Evolutionary conservation across 306 rosid genomes (phyloP).

Genomic region (Trichosanthes cucumerina): DNA sequence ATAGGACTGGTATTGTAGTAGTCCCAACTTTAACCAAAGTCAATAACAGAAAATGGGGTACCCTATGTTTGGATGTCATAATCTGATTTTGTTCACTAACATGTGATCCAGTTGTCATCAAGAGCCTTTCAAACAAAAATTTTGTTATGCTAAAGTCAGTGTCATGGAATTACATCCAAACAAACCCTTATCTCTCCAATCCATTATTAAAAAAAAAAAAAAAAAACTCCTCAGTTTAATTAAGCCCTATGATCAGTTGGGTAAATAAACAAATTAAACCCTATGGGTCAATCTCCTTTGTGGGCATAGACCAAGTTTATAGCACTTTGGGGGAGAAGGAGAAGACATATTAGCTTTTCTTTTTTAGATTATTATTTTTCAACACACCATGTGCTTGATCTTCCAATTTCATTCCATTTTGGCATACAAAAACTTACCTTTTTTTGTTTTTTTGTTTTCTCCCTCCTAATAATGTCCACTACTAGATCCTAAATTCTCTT

Average conservation of each 20-base stretch:
- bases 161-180: background rate
- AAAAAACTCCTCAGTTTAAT: background rate
- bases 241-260: background rate
- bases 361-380: background rate
- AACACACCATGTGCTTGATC: background rate
- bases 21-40: background rate
- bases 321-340: background rate
- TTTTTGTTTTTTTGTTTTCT: no score
- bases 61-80: background rate
- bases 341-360: background rate
- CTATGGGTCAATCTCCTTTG: background rate
- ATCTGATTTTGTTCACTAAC: background rate
- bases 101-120: slow-evolving; percentile 6
- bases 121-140: background rate
- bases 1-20: background rate
- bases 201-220: no score
- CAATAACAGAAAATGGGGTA: background rate
- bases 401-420: background rate
- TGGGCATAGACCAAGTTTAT: background rate
- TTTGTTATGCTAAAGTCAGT: background rate
- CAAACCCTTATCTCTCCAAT: slow-evolving; percentile 8
- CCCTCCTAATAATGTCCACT: no score
- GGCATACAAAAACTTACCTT: no score
- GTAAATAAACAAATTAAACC: background rate
- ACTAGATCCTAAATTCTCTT: no score